These are phyloP conservation scores for Candida albicans DNA, from an alignment of 1,139 yeast species.

Conservation along the genomic window DNA sequence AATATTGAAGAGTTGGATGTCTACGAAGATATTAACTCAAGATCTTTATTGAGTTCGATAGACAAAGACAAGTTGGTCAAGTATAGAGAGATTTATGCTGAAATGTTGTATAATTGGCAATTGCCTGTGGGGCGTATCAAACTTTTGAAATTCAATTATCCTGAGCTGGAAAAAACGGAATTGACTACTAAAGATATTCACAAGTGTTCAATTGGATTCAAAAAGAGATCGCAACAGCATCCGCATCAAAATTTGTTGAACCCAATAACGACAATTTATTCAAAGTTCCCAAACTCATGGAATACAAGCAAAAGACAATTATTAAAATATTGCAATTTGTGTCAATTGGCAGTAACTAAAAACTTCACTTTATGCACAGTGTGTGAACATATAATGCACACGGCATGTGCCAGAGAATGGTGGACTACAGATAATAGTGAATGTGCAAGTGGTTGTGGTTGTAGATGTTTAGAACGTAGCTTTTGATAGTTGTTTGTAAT, in stretches of 20 bases:
- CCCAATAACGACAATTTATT: slow-evolving; percentile 28
- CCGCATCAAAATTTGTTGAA: slow-evolving; percentile 22
- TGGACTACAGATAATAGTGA: slow-evolving; percentile 51
- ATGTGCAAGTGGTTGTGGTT: slow-evolving; percentile 93
- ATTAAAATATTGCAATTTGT: slow-evolving; percentile 57
- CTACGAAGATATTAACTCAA: slow-evolving; percentile 46
- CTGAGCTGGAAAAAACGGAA: slow-evolving; percentile 20
- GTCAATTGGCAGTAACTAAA: slow-evolving; percentile 60
- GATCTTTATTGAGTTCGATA: slow-evolving; percentile 48
- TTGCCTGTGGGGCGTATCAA: slow-evolving; percentile 75
- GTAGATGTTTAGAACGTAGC: slow-evolving; percentile 53
- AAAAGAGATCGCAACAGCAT: slow-evolving; percentile 22
- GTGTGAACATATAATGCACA: slow-evolving; percentile 80
- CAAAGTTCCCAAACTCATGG: slow-evolving; percentile 31
- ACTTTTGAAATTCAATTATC: slow-evolving; percentile 69
- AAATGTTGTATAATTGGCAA: slow-evolving; percentile 82
- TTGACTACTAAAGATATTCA: slow-evolving; percentile 33
- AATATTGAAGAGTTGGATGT: slow-evolving; percentile 59
- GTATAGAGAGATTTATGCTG: slow-evolving; percentile 75
- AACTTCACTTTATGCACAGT: slow-evolving; percentile 66
- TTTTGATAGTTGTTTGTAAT: slow-evolving; percentile 3
- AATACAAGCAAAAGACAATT: slow-evolving; percentile 26
- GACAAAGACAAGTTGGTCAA: slow-evolving; percentile 44
- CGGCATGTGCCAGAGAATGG: slow-evolving; percentile 80
- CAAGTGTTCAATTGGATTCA: slow-evolving; percentile 44